Base-by-base conservation (phyloP, 2,329 filamentous ascomycete genomes). In the Aspergillus pseudonomiae region DNA sequence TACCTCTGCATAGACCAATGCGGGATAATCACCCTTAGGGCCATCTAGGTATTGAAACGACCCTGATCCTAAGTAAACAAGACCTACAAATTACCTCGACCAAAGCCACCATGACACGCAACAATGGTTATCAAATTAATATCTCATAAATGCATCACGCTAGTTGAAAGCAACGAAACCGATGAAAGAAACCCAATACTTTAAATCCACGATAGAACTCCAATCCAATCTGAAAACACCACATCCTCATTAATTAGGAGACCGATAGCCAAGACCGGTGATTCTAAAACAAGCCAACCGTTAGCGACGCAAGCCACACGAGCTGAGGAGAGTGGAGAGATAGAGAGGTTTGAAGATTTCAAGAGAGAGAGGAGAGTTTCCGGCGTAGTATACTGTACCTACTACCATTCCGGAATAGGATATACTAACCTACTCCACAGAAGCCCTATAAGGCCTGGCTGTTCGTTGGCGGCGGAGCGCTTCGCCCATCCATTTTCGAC, bases 401-500 rank as follows among this genome's bases (percentile, higher is more conserved):
- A 39, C 52, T 55, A 55, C 52, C 52, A 55, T 55, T 55, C 52
- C 14, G 52, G 52, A 55, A 55, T 55, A 55, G 52, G 58, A 54
- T 36, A 54, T 9, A 46, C 28, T 45, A 58, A 48, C 56, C 45
- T 45, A 48, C 30, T 52, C 45, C 57, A 41, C 46, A 53, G 45
- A 19, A 34, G 30, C 2, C 19, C 46, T 19, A 55, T 39, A 5
- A 69, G 21, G 21, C 69, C 68, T 32, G 45, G 28, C 36, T 46
- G 64, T 4, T 58, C 46, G 21, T 70, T 61, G 10, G 57, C 56
- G 3, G 69, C 64, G 43, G 66, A 69, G 28, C 77, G 72, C 26
- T 71, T 70, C 6, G 77, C 77, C 75, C 75, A 79, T 41, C 77
- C 77, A 3, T 64, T 60, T 2, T 78, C 76, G 24, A 79, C 77